Evolutionary conservation across 805 yeast species (phyloP).

Genomic region (Wickerhamomyces bovis): DNA sequence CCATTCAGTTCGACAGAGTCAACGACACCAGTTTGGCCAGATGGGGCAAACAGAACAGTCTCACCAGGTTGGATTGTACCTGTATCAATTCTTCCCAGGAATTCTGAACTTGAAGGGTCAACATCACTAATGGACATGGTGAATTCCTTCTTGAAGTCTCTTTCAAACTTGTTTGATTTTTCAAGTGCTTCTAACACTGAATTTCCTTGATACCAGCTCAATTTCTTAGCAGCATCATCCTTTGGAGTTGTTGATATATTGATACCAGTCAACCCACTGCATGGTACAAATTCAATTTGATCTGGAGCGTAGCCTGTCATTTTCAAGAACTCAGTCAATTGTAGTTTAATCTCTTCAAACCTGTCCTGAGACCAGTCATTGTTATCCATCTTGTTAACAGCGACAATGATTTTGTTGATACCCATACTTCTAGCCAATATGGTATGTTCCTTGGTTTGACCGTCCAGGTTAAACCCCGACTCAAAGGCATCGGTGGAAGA

Average conservation of each 20-base stretch:
- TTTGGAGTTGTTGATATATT: constrained; percentile 81
- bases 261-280: constrained; percentile 90
- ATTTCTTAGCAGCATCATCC: constrained; percentile 42
- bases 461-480: constrained; percentile 92
- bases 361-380: constrained; percentile 81
- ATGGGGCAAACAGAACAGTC: constrained; percentile 86
- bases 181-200: constrained; percentile 83
- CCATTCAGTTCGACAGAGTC: constrained; percentile 89
- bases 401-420: constrained; percentile 81
- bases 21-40: constrained; percentile 85
- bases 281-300: constrained; percentile 83
- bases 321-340: constrained; percentile 75
- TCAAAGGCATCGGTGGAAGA: constrained; percentile 94
- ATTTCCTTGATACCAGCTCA: constrained; percentile 51
- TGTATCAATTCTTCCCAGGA: constrained; percentile 92
- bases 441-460: constrained; percentile 95
- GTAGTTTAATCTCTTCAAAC: constrained; percentile 72
- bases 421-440: constrained; percentile 85
- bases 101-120: constrained; percentile 78
- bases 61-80: constrained; percentile 89
- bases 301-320: constrained; percentile 81
- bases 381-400: constrained; percentile 93
- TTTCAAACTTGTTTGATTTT: constrained; percentile 70
- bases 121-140: constrained; percentile 88
- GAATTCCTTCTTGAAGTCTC: constrained; percentile 84